phyloP scores from a whole-genome alignment of 179 eudicot genomes.

The Amaranthus tricolor region DNA sequence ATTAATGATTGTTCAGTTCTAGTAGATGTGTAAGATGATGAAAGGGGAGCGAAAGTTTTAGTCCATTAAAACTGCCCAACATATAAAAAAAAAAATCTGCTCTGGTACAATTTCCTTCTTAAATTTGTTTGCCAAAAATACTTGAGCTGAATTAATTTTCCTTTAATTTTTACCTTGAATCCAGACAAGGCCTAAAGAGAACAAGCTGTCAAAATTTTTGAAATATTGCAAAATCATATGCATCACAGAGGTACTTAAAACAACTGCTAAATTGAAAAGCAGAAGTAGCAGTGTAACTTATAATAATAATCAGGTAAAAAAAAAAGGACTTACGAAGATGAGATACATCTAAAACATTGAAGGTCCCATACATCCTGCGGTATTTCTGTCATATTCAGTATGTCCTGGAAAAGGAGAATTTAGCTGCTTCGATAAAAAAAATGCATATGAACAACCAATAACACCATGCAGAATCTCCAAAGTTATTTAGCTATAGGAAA shows the following conservation, averaged over 20 bases:
- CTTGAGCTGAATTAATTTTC: too few relatives aligned
- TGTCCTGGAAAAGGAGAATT: slow-evolving; percentile 49
- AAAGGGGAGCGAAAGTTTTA: too few relatives aligned
- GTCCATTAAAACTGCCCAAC: too few relatives aligned
- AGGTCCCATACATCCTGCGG: slow-evolving; percentile 90
- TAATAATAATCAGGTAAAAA: too few relatives aligned
- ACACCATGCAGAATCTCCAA: slow-evolving; percentile 1
- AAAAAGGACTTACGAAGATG: slow-evolving; percentile 66
- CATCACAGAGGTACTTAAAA: neutral
- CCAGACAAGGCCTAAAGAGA: neutral
- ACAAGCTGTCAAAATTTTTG: neutral
- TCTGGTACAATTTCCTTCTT: too few relatives aligned
- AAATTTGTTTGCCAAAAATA: too few relatives aligned
- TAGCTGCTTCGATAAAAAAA: neutral
- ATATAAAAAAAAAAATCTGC: too few relatives aligned
- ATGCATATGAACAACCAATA: slow-evolving; percentile 4
- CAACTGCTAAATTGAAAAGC: neutral
- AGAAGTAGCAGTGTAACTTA: neutral
- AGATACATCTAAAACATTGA: slow-evolving; percentile 64
- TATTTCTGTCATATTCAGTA: slow-evolving; percentile 48
- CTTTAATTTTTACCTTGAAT: too few relatives aligned
- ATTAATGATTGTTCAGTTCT: too few relatives aligned
- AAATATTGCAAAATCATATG: neutral
- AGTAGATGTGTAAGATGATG: too few relatives aligned
- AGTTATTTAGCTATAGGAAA: neutral